Percentiles rank a stretch among this genome's conserved stretches.
These are phyloP conservation scores for Zopfochytrium polystomum DNA, from an alignment of 371 early-diverging fungal species.

Conservation along the genomic window DNA sequence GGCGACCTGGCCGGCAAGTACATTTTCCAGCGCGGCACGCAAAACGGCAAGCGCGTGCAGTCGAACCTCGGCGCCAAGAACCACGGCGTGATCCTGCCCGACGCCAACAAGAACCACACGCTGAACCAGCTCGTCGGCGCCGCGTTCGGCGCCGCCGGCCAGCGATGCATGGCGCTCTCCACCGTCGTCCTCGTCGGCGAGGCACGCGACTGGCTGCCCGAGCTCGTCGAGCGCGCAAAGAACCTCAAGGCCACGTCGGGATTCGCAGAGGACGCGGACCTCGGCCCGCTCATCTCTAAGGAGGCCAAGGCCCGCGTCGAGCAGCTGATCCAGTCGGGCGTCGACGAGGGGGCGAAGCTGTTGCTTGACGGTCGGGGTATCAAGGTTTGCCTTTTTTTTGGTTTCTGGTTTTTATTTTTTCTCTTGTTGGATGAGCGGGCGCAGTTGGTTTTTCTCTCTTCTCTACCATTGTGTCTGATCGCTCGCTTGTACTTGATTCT, in stretches of 20 bases:
- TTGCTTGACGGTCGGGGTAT: conserved; percentile 87
- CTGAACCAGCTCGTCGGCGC: conserved; percentile 90
- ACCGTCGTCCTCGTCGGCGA: conserved; percentile 90
- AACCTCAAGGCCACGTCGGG: conserved; percentile 84
- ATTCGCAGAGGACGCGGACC: conserved; percentile 79
- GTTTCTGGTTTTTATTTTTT: conserved; percentile 3
- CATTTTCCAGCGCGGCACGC: conserved; percentile 84
- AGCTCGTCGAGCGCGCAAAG: conserved; percentile 82
- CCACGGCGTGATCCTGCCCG: conserved; percentile 93
- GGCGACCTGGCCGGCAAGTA: conserved; percentile 84
- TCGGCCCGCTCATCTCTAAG: conserved; percentile 88
- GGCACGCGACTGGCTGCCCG: conserved; percentile 80
- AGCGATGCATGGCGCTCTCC: conserved; percentile 84
- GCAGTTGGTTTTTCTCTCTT: too few species aligned
- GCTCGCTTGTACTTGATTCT: too few species aligned
- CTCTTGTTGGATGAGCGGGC: conserved; percentile 15
- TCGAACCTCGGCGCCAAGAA: conserved; percentile 97
- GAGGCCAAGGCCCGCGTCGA: conserved; percentile 75
- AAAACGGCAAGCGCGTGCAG: conserved; percentile 94
- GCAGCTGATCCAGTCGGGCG: conserved; percentile 73
- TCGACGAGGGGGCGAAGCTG: conserved; percentile 86
- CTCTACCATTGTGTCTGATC: too few species aligned
- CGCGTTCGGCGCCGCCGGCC: conserved; percentile 96
- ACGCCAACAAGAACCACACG: conserved; percentile 84
- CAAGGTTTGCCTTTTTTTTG: too few species aligned